phyloP scores from a whole-genome alignment of 1,284 basidiomycete genomes.

The Marasmius sp. region DNA sequence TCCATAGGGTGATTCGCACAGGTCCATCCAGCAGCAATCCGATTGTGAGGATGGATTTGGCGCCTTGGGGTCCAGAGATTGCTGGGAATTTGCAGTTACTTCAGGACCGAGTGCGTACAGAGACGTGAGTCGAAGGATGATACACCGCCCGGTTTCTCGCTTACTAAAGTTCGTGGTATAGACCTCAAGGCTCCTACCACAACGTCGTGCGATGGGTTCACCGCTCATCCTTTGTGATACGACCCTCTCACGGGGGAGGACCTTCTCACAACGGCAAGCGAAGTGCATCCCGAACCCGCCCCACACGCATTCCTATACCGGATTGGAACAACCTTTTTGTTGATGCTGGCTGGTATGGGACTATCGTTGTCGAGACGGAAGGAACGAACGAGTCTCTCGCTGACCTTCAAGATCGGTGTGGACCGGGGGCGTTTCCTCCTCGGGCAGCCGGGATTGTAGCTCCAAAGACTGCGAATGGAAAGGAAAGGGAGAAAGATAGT shows the following conservation, averaged over 20 bases:
- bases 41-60: slow-evolving; percentile 68
- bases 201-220: slow-evolving; percentile 83
- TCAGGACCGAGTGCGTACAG: slow-evolving; percentile 74
- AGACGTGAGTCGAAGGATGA: slow-evolving; percentile 57
- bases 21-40: slow-evolving; percentile 59
- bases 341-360: slow-evolving; percentile 78
- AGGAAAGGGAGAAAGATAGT: slow-evolving; percentile 37
- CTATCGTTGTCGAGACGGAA: slow-evolving; percentile 76
- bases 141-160: not conserved
- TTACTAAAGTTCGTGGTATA: slow-evolving; percentile 25
- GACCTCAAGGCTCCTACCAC: slow-evolving; percentile 73
- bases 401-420: slow-evolving; percentile 75
- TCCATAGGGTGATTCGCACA: slow-evolving; percentile 76
- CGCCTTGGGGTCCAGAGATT: slow-evolving; percentile 75
- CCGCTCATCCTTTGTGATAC: slow-evolving; percentile 69
- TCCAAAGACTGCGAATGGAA: slow-evolving; percentile 11
- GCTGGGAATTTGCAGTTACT: slow-evolving; percentile 69
- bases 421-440: slow-evolving; percentile 62
- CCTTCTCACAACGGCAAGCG: slow-evolving; percentile 1
- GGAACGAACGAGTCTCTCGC: slow-evolving; percentile 79
- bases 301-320: slow-evolving; percentile 49
- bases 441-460: slow-evolving; percentile 32
- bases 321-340: slow-evolving; percentile 53
- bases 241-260: slow-evolving; percentile 23
- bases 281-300: not conserved